Evolutionary conservation across 2,329 filamentous ascomycete species (phyloP).

Genomic region (Penicillium sp.): DNA sequence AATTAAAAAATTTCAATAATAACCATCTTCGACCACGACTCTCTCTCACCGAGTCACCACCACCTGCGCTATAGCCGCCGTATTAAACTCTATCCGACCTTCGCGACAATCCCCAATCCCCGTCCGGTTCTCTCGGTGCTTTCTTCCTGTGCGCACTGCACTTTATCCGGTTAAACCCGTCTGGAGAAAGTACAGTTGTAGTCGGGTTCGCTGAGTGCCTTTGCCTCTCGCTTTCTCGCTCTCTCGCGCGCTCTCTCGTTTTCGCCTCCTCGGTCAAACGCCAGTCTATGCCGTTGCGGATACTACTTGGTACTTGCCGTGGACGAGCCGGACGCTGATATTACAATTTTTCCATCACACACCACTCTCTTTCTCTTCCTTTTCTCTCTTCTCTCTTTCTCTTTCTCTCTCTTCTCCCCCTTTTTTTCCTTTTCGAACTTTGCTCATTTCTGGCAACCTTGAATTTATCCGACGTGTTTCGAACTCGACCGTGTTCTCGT

Average conservation of each 20-base stretch:
- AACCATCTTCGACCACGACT: too few species aligned
- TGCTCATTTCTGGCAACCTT: neutral
- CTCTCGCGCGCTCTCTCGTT: neutral
- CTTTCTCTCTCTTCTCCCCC: neutral
- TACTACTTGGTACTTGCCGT: conserved; percentile 4
- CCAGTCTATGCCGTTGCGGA: conserved; percentile 17
- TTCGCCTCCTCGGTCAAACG: conserved; percentile 11
- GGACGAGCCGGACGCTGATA: conserved; percentile 1
- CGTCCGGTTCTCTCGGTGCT: neutral
- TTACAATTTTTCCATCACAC: neutral
- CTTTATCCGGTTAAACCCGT: conserved; percentile 10
- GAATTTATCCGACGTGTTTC: neutral
- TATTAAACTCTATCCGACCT: conserved; percentile 22
- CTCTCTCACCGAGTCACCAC: too few species aligned
- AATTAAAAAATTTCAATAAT: too few species aligned
- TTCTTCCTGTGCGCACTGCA: neutral
- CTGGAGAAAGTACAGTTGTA: neutral
- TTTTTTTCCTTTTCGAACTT: neutral
- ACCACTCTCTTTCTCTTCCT: neutral
- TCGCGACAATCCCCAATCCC: neutral
- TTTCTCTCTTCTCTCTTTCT: neutral
- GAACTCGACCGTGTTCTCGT: neutral
- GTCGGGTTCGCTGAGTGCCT: neutral
- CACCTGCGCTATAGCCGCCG: conserved; percentile 3
- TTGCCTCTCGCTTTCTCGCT: neutral